phyloP scores from a whole-genome alignment of 257 asterid genomes.

The Striga asiatica region DNA sequence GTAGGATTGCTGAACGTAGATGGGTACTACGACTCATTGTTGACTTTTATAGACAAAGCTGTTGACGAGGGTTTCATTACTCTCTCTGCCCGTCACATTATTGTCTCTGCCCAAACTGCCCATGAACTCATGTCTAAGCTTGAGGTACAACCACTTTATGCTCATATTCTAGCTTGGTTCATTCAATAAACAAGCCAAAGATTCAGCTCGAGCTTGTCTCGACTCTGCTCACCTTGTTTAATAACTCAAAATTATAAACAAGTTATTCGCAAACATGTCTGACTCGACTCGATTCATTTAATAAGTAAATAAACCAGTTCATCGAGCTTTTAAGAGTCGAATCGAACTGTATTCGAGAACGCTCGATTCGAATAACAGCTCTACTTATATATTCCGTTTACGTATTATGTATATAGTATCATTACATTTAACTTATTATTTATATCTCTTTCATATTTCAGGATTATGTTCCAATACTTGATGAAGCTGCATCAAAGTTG shows the following conservation, averaged over 20 bases:
- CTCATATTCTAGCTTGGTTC: too few relatives aligned
- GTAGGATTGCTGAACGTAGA: conserved; percentile 72
- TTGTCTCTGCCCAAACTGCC: conserved; percentile 71
- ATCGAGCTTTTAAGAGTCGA: too few relatives aligned
- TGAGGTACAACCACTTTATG: conserved; percentile 33
- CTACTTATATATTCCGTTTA: too few relatives aligned
- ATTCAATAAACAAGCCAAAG: too few relatives aligned
- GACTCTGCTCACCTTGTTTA: too few relatives aligned
- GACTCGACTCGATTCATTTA: not conserved
- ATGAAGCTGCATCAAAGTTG: conserved; percentile 40
- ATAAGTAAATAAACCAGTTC: not conserved
- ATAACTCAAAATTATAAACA: too few relatives aligned
- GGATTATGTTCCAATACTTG: conserved; percentile 51
- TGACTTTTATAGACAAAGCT: conserved; percentile 70
- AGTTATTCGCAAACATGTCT: too few relatives aligned
- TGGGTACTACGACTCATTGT: conserved; percentile 62
- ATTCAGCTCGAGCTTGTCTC: too few relatives aligned
- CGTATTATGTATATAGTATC: not conserved
- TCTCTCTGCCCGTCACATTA: conserved; percentile 66
- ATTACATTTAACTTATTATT: not conserved
- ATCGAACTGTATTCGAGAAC: too few relatives aligned
- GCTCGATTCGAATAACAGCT: too few relatives aligned
- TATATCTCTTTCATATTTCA: too few relatives aligned
- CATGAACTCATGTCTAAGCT: conserved; percentile 64
- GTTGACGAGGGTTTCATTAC: conserved; percentile 65